These are phyloP conservation scores for Calonectria crousiana DNA, from an alignment of 2,329 filamentous ascomycete genomes.

Conservation along the genomic window DNA sequence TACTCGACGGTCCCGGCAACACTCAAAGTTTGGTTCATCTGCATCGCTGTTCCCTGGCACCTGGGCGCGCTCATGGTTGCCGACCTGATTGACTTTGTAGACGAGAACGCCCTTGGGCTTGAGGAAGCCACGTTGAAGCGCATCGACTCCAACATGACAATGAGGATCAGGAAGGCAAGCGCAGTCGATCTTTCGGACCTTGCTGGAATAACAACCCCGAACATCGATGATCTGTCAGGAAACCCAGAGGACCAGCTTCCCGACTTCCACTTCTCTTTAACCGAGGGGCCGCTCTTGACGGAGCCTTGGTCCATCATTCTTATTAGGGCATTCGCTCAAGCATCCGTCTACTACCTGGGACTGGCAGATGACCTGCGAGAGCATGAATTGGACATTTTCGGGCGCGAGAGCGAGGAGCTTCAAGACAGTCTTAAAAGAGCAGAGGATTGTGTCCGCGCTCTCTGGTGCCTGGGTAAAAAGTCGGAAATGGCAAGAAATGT, in stretches of 20 bases:
- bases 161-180: conserved; percentile 56
- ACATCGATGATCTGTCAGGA: conserved; percentile 14
- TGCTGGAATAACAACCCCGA: conserved; percentile 57
- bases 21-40: conserved; percentile 70
- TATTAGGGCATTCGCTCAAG: conserved; percentile 63
- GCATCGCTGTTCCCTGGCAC: conserved; percentile 69
- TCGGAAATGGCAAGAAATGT: conserved; percentile 57
- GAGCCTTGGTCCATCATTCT: conserved; percentile 71
- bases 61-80: conserved; percentile 66
- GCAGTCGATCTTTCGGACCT: conserved; percentile 61
- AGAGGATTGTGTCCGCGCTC: conserved; percentile 62
- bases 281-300: conserved; percentile 65
- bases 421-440: conserved; percentile 52
- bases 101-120: conserved; percentile 48
- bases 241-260: conserved; percentile 36
- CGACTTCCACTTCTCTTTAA: conserved; percentile 65
- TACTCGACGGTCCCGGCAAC: conserved; percentile 63
- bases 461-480: conserved; percentile 67
- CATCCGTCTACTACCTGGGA: conserved; percentile 52
- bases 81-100: conserved; percentile 65
- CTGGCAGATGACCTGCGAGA: conserved; percentile 39
- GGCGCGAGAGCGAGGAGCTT: conserved; percentile 38
- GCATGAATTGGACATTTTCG: conserved; percentile 34
- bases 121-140: conserved; percentile 39
- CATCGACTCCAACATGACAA: conserved; percentile 47